A percentile compares a stretch with the other conserved stretches of the same genome.
Conservation (phyloP, 2,329 filamentous ascomycete genomes). For the Colletotrichum viniferum region DNA sequence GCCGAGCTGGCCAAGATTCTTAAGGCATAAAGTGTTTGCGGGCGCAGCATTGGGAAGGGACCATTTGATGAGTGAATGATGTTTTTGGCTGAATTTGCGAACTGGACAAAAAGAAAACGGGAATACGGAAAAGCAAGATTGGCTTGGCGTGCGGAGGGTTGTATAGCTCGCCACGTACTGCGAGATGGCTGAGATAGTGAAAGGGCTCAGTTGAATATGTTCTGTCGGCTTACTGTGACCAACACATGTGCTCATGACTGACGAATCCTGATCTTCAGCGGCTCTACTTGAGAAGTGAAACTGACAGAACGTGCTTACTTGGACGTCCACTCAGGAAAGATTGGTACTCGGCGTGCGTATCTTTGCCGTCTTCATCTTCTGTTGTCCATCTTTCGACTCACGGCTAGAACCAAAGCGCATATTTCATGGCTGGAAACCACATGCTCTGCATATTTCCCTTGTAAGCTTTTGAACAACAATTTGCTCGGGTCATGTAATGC, state of each 20-base stretch:
- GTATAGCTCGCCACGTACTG: background rate
- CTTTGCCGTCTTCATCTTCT: no score
- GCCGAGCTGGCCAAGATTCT: slow-evolving; percentile 75
- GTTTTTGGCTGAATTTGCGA: background rate
- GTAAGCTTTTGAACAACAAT: no score
- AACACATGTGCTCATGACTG: background rate
- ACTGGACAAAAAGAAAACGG: background rate
- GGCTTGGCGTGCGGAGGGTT: background rate
- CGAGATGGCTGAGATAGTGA: background rate
- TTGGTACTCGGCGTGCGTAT: no score
- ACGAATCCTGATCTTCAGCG: no score
- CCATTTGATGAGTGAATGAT: background rate
- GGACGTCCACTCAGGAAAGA: no score
- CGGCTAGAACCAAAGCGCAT: no score
- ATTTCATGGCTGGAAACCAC: no score
- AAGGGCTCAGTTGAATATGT: background rate
- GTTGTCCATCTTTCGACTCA: no score
- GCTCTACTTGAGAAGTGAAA: background rate
- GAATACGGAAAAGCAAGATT: background rate
- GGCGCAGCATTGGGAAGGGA: background rate
- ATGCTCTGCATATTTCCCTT: no score
- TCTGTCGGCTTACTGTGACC: background rate
- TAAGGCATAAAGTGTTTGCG: slow-evolving; percentile 36
- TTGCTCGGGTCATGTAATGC: no score
- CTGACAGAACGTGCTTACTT: no score